Conservation (phyloP, 1,139 yeast genomes). For the Zygoascus sp. region DNA sequence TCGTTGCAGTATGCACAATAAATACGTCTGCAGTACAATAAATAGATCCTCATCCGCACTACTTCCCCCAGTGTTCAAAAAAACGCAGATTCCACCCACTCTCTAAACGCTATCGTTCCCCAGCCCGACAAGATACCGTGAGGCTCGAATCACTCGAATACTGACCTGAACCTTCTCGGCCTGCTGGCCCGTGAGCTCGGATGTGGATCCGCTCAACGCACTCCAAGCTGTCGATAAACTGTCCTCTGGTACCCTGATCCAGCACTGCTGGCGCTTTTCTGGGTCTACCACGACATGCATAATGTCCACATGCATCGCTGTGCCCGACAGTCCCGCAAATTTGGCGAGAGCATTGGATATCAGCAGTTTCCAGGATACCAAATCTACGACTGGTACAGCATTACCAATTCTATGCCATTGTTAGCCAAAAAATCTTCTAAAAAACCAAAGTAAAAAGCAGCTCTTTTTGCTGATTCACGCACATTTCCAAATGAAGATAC, state of each 20-base stretch:
- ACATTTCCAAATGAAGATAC: slow-evolving; percentile 37
- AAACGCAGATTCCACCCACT: slow-evolving; percentile 16
- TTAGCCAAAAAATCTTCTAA: too few species aligned
- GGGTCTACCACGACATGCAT: slow-evolving; percentile 26
- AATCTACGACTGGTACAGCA: slow-evolving; percentile 30
- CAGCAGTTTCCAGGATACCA: slow-evolving; percentile 42
- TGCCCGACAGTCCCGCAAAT: slow-evolving; percentile 42
- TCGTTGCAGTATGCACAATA: too few species aligned
- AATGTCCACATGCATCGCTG: slow-evolving; percentile 42
- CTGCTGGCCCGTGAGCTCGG: slow-evolving; percentile 7
- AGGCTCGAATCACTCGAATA: slow-evolving; percentile 27
- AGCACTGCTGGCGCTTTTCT: slow-evolving; percentile 23
- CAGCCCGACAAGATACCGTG: slow-evolving; percentile 24
- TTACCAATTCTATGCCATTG: slow-evolving; percentile 9
- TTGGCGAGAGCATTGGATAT: slow-evolving; percentile 36
- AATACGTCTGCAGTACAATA: too few species aligned
- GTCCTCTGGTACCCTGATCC: slow-evolving; percentile 28
- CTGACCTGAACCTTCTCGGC: slow-evolving; percentile 19
- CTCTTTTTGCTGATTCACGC: slow-evolving; percentile 22
- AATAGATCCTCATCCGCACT: too few species aligned
- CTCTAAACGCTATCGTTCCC: too few species aligned
- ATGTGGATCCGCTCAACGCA: slow-evolving; percentile 26
- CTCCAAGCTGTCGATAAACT: slow-evolving; percentile 26
- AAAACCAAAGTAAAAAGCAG: too few species aligned
- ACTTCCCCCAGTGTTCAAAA: neutral